phyloP scores from a whole-genome alignment of 306 rosid genomes.

The Betula pendula region DNA sequence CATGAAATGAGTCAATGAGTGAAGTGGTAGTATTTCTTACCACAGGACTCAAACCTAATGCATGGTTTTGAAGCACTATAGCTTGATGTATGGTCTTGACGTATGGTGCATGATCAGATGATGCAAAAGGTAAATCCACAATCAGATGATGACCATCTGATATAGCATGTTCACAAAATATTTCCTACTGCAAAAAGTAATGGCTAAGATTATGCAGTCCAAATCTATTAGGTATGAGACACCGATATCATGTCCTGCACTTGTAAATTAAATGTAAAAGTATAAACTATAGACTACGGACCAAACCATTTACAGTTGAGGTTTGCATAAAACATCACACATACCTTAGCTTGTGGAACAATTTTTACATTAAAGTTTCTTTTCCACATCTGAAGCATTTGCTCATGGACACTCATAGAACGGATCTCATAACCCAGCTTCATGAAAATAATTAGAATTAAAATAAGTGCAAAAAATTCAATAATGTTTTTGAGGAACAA shows the following conservation, averaged over 20 bases:
- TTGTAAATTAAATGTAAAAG: background rate
- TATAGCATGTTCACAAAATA: background rate
- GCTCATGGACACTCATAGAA: constrained; percentile 74
- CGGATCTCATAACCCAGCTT: constrained; percentile 97
- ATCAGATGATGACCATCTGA: background rate
- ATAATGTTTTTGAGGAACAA: background rate
- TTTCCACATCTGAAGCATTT: constrained; percentile 94
- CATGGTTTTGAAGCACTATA: too few relatives aligned
- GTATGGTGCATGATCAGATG: background rate
- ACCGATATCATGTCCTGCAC: background rate
- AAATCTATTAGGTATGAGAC: constrained; percentile 1
- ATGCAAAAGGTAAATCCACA: background rate
- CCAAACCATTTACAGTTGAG: background rate
- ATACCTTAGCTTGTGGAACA: constrained; percentile 82
- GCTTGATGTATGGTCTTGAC: background rate
- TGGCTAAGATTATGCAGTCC: background rate
- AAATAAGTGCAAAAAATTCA: constrained; percentile 1
- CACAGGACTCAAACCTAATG: background rate
- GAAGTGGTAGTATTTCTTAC: background rate
- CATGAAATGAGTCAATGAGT: constrained; percentile 14
- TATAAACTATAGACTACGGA: background rate
- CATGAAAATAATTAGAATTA: constrained; percentile 20
- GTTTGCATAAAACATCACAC: constrained; percentile 5
- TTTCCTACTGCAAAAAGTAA: background rate
- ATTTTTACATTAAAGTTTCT: constrained; percentile 67